phyloP scores from a whole-genome alignment of 768 basidiomycete species.

The Serpula lacrymans region DNA sequence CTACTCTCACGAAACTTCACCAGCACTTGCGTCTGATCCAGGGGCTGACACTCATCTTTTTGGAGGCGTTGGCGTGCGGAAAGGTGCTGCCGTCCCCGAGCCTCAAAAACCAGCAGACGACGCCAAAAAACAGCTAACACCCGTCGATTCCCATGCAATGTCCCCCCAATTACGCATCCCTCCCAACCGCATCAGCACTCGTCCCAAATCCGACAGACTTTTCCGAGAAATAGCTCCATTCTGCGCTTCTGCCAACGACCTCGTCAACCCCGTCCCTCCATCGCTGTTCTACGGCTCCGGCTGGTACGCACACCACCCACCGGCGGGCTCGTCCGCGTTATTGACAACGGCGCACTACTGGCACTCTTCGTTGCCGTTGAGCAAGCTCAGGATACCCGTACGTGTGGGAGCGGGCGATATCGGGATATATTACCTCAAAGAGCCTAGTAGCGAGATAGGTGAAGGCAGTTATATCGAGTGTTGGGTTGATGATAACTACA shows the following conservation, averaged over 20 bases:
- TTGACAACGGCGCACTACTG: conserved; percentile 82
- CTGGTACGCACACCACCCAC: conserved; percentile 79
- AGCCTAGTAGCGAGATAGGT: conserved; percentile 54
- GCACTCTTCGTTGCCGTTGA: conserved; percentile 84
- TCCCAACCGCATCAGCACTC: conserved; percentile 64
- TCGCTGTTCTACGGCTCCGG: conserved; percentile 92
- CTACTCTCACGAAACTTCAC: conserved; percentile 57
- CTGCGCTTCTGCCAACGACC: conserved; percentile 95
- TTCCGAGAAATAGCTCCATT: conserved; percentile 89
- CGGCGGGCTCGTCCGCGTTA: conserved; percentile 40
- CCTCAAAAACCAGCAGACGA: conserved; percentile 30
- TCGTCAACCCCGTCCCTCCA: conserved; percentile 95
- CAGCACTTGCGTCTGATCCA: conserved; percentile 32
- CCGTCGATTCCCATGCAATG: conserved; percentile 9
- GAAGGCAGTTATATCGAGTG: conserved; percentile 77
- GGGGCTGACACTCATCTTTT: conserved; percentile 58
- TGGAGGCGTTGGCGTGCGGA: conserved; percentile 80
- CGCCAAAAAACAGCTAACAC: conserved; percentile 26
- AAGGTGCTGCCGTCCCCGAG: conserved; percentile 61
- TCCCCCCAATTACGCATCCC: conserved; percentile 52
- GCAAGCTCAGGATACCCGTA: conserved; percentile 79
- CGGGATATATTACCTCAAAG: conserved; percentile 84
- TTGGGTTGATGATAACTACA: conserved; percentile 97
- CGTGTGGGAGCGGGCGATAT: conserved; percentile 87
- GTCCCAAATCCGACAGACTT: conserved; percentile 46